Evolutionary conservation across 345 rosid species (phyloP).

Genomic region (Nasturtium officinale): DNA sequence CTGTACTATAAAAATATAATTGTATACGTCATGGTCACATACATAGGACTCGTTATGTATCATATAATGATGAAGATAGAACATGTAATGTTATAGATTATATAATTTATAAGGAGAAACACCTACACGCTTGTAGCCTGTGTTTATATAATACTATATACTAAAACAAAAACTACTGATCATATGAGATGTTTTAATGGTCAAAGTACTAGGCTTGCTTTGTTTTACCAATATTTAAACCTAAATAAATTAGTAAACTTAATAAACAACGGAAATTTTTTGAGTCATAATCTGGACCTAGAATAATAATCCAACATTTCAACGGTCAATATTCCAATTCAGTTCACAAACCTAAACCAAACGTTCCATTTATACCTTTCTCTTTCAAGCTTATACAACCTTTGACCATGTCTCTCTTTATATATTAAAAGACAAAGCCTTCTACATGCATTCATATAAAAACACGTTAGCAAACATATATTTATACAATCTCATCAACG

Average conservation of each 20-base stretch:
- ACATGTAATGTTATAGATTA: not conserved
- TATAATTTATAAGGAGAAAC: not conserved
- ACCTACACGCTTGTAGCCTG: not conserved
- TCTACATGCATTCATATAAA: conserved; percentile 26
- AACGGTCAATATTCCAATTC: conserved; percentile 45
- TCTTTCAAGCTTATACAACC: conserved; percentile 35
- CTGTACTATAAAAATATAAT: not conserved
- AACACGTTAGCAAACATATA: conserved; percentile 33
- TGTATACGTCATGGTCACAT: not conserved
- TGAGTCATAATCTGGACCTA: conserved; percentile 32
- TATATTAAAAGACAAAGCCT: not conserved
- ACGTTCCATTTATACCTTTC: conserved; percentile 32
- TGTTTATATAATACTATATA: not conserved
- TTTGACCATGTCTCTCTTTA: conserved; percentile 29
- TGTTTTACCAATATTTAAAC: not conserved
- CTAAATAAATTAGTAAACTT: not conserved
- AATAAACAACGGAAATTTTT: not conserved
- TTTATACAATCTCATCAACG: conserved; percentile 27
- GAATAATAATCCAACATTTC: conserved; percentile 28
- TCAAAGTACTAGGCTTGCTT: not conserved
- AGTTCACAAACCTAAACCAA: conserved; percentile 40
- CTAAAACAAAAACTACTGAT: too few species aligned
- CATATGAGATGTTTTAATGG: not conserved
- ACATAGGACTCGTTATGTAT: not conserved
- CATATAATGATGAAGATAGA: not conserved